phyloP scores from a whole-genome alignment of 331 rosid genomes.

The Cydonia oblonga region DNA sequence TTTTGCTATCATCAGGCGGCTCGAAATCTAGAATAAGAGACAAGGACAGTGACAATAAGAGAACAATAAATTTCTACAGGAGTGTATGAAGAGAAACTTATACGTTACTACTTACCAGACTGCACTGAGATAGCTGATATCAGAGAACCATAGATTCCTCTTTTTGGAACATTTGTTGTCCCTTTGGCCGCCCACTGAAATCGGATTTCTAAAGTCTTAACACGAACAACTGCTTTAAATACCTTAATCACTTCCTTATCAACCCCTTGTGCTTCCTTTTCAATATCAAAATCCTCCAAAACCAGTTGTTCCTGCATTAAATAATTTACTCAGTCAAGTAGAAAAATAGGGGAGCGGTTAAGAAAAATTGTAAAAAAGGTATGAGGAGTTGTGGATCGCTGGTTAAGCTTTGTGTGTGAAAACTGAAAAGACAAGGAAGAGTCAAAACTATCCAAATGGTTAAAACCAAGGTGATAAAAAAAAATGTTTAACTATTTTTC shows the following conservation, averaged over 20 bases:
- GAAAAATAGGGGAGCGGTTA: not conserved
- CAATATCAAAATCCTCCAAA: slow-evolving; percentile 1
- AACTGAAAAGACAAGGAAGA: not conserved
- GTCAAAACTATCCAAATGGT: not conserved
- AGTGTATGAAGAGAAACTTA: not conserved
- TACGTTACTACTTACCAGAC: slow-evolving; percentile 11
- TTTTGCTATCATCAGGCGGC: not conserved
- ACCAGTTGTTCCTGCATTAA: slow-evolving; percentile 9
- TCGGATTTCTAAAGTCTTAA: slow-evolving; percentile 16
- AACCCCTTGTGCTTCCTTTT: slow-evolving; percentile 1
- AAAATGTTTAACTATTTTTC: not conserved
- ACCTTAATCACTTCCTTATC: slow-evolving; percentile 17
- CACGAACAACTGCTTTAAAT: slow-evolving; percentile 4
- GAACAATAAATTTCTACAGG: not conserved
- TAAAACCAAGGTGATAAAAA: not conserved
- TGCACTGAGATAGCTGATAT: slow-evolving; percentile 24
- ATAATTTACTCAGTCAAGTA: not conserved
- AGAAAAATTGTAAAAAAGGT: not conserved
- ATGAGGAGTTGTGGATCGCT: not conserved
- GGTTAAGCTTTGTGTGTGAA: not conserved
- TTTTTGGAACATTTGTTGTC: slow-evolving; percentile 18
- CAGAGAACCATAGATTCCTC: slow-evolving; percentile 24
- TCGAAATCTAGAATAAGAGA: slow-evolving; percentile 1
- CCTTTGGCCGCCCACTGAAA: slow-evolving; percentile 25
- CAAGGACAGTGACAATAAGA: not conserved